phyloP scores from a whole-genome alignment of 2,329 filamentous ascomycete species.

The Cordyceps pruinosa region DNA sequence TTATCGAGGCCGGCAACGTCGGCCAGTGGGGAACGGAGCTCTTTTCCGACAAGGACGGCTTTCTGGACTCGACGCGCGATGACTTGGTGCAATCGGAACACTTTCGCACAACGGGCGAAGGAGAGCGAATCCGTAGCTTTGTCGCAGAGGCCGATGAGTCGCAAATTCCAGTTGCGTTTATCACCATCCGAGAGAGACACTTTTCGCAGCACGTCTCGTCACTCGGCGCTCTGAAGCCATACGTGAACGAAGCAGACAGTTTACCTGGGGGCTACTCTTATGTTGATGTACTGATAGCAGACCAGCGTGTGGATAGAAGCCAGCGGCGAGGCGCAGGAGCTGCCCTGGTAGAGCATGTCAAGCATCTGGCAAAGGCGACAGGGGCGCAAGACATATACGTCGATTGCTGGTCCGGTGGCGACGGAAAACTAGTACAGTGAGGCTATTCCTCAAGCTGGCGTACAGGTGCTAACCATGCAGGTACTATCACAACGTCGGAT shows the following conservation, averaged over 20 bases:
- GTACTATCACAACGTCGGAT: slow-evolving; percentile 8
- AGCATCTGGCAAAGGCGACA: neutral
- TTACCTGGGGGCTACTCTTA: slow-evolving; percentile 11
- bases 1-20: slow-evolving; percentile 21
- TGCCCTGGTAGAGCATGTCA: slow-evolving; percentile 13
- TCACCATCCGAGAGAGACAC: slow-evolving; percentile 11
- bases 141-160: slow-evolving; percentile 20
- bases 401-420: slow-evolving; percentile 23
- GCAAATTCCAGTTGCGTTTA: neutral
- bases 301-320: slow-evolving; percentile 10
- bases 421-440: slow-evolving; percentile 16
- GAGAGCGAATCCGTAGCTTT: slow-evolving; percentile 21
- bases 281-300: slow-evolving; percentile 16
- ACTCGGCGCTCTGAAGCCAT: neutral
- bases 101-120: slow-evolving; percentile 18
- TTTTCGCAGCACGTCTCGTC: slow-evolving; percentile 13
- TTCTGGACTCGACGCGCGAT: slow-evolving; percentile 17
- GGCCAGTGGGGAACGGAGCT: slow-evolving; percentile 24
- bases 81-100: slow-evolving; percentile 19
- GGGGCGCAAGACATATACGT: slow-evolving; percentile 20
- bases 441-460: neutral
- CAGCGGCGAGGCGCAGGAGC: slow-evolving; percentile 11
- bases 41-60: slow-evolving; percentile 20
- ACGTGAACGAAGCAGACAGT: slow-evolving; percentile 6
- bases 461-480: neutral